phyloP scores from a whole-genome alignment of 2,329 filamentous ascomycete species.

The Colletotrichum spinosum region DNA sequence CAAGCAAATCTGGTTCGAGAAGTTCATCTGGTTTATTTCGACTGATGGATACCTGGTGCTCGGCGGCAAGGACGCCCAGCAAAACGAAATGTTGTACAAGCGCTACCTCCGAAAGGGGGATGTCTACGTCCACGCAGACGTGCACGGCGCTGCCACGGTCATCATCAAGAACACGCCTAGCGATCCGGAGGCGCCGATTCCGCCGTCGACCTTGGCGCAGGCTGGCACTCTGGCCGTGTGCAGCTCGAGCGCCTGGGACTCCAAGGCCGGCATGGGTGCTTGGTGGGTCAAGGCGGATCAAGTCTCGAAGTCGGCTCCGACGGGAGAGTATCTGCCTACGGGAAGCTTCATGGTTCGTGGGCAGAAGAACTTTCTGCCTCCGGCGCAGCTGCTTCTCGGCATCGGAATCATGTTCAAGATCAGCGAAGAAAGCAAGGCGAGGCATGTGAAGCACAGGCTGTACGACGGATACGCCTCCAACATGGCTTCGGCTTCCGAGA shows the following conservation, averaged over 20 bases:
- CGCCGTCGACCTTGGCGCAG: slow-evolving; percentile 90
- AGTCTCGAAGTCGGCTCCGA: slow-evolving; percentile 85
- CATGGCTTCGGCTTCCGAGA: slow-evolving; percentile 35
- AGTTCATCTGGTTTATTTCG: slow-evolving; percentile 95
- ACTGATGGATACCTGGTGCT: slow-evolving; percentile 95
- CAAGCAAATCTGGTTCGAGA: slow-evolving; percentile 94
- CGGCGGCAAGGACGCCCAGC: slow-evolving; percentile 87
- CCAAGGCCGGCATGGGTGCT: slow-evolving; percentile 93
- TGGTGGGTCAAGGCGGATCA: slow-evolving; percentile 96
- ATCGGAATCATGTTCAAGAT: slow-evolving; percentile 90
- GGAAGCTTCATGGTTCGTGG: slow-evolving; percentile 86
- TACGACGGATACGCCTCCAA: slow-evolving; percentile 39
- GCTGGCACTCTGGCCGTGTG: slow-evolving; percentile 88
- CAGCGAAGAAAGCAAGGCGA: slow-evolving; percentile 86
- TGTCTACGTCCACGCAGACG: slow-evolving; percentile 89
- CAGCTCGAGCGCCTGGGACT: slow-evolving; percentile 93
- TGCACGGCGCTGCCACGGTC: slow-evolving; percentile 85
- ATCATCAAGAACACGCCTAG: slow-evolving; percentile 89
- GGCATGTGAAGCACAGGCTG: slow-evolving; percentile 79
- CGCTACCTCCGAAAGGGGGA: slow-evolving; percentile 89
- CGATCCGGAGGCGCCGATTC: slow-evolving; percentile 85
- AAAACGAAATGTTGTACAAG: slow-evolving; percentile 93
- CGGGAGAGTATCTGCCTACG: slow-evolving; percentile 81
- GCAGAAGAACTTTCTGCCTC: slow-evolving; percentile 91
- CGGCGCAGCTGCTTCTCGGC: slow-evolving; percentile 87